Percentiles rank a stretch among this genome's conserved stretches.
These are phyloP conservation scores for Skeletonema costatum DNA, from an alignment of 108 stramenopile genomes.

Conservation along the genomic window DNA sequence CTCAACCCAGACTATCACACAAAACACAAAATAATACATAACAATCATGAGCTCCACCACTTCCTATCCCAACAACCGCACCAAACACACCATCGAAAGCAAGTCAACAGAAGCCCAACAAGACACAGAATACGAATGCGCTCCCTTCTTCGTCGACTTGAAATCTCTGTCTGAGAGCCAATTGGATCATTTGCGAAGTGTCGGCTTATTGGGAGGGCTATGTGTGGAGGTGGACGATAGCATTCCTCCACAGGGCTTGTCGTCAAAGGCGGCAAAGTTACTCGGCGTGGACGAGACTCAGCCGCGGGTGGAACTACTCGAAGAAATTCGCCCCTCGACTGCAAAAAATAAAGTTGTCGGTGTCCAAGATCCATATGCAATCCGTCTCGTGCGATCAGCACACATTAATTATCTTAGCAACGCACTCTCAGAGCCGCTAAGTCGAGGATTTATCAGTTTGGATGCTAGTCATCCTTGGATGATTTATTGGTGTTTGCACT, in stretches of 20 bases:
- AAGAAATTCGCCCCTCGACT: neutral
- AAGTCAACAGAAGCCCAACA: slow-evolving; percentile 48
- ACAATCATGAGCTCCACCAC: neutral
- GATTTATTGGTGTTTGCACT: slow-evolving; percentile 94
- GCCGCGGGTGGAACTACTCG: neutral
- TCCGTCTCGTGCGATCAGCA: slow-evolving; percentile 51
- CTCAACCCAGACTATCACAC: too few relatives aligned
- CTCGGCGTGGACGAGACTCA: slow-evolving; percentile 1
- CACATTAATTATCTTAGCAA: slow-evolving; percentile 51
- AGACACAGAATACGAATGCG: slow-evolving; percentile 75
- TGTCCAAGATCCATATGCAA: slow-evolving; percentile 14
- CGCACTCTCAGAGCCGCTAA: slow-evolving; percentile 33
- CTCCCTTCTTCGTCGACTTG: slow-evolving; percentile 79
- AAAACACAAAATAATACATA: neutral
- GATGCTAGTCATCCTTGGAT: slow-evolving; percentile 98
- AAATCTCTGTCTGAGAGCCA: slow-evolving; percentile 40
- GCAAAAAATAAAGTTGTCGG: neutral
- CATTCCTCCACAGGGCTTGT: neutral
- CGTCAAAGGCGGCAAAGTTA: slow-evolving; percentile 9
- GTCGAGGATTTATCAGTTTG: slow-evolving; percentile 76
- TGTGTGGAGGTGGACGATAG: neutral
- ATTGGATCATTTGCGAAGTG: slow-evolving; percentile 60
- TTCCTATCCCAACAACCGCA: neutral
- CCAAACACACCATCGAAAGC: neutral
- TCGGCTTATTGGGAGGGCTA: slow-evolving; percentile 54